phyloP scores from a whole-genome alignment of 2,329 filamentous ascomycete genomes.

The Chrysosporium keratinophilum region DNA sequence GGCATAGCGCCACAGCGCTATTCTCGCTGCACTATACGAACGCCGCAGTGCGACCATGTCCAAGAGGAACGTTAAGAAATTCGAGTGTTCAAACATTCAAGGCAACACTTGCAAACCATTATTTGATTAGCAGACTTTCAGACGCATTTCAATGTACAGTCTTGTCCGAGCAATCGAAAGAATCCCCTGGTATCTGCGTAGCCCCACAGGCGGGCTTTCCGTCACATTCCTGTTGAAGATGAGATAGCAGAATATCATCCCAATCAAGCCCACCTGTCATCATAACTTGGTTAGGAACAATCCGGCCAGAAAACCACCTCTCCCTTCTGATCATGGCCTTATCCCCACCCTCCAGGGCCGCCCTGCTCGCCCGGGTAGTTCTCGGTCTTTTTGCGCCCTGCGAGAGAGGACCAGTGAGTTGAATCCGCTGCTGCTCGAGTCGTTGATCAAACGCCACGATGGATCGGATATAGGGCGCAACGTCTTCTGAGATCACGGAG shows the following conservation, averaged over 20 bases:
- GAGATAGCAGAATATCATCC: slow-evolving; percentile 29
- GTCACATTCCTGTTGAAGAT: slow-evolving; percentile 13
- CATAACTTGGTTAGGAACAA: slow-evolving; percentile 54
- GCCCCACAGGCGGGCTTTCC: background rate
- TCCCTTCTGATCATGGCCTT: slow-evolving; percentile 58
- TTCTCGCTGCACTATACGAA: too few species aligned
- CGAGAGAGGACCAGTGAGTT: slow-evolving; percentile 52
- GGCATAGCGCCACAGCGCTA: too few species aligned
- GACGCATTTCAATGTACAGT: too few species aligned
- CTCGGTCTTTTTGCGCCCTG: slow-evolving; percentile 52
- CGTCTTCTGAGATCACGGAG: slow-evolving; percentile 56
- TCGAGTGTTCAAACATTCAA: too few species aligned
- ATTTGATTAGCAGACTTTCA: too few species aligned
- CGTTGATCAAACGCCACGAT: slow-evolving; percentile 69
- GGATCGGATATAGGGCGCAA: slow-evolving; percentile 80
- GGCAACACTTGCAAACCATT: too few species aligned
- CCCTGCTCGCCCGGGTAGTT: slow-evolving; percentile 63
- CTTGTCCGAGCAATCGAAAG: background rate
- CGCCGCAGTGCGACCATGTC: too few species aligned
- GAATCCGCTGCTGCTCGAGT: slow-evolving; percentile 57
- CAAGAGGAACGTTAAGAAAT: too few species aligned
- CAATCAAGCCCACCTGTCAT: slow-evolving; percentile 47
- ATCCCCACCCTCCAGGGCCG: slow-evolving; percentile 64
- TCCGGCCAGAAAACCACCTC: slow-evolving; percentile 55
- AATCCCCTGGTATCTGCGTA: too few species aligned